A percentile compares a stretch with the other conserved stretches of the same genome.
Conservation (phyloP, 352 stramenopile species). For the Pythium grandisporangium region DNA sequence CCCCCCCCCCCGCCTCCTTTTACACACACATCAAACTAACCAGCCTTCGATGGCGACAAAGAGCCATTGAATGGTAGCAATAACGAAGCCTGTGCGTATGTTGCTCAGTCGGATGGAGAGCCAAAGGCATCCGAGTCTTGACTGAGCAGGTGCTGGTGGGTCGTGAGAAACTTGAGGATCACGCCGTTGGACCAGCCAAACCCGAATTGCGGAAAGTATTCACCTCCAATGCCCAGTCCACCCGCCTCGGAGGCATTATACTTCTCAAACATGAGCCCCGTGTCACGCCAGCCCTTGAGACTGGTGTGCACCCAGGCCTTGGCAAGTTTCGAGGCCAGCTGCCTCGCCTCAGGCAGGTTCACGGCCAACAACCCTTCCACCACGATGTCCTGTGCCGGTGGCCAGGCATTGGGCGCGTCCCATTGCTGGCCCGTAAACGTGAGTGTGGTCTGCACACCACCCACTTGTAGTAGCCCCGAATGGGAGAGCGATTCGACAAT, state of each 20-base stretch:
- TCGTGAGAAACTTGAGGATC: constrained; percentile 80
- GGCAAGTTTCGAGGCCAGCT: constrained; percentile 37
- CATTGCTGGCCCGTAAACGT: constrained; percentile 79
- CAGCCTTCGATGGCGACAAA: too few species aligned
- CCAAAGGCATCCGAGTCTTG: too few species aligned
- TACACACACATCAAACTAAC: too few species aligned
- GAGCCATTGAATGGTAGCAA: too few species aligned
- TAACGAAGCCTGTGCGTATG: too few species aligned
- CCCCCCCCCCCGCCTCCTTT: too few species aligned
- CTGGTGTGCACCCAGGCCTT: constrained; percentile 59
- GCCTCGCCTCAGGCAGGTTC: constrained; percentile 33
- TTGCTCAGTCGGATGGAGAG: too few species aligned
- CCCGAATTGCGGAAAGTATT: constrained; percentile 85
- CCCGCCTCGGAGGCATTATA: constrained; percentile 71
- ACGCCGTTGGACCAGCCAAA: constrained; percentile 86
- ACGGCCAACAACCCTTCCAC: constrained; percentile 63
- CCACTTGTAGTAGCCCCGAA: constrained; percentile 52
- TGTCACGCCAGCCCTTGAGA: constrained; percentile 52
- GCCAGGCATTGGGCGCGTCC: constrained; percentile 82
- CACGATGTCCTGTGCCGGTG: constrained; percentile 74
- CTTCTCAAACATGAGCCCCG: constrained; percentile 86
- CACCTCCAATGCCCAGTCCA: constrained; percentile 59
- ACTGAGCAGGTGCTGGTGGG: constrained; percentile 70
- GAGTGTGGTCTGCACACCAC: constrained; percentile 61
- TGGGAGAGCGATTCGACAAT: constrained; percentile 38